These are phyloP conservation scores for peach (Prunus persica) DNA, from an alignment of 306 rosid species.

Conservation along the genomic window DNA sequence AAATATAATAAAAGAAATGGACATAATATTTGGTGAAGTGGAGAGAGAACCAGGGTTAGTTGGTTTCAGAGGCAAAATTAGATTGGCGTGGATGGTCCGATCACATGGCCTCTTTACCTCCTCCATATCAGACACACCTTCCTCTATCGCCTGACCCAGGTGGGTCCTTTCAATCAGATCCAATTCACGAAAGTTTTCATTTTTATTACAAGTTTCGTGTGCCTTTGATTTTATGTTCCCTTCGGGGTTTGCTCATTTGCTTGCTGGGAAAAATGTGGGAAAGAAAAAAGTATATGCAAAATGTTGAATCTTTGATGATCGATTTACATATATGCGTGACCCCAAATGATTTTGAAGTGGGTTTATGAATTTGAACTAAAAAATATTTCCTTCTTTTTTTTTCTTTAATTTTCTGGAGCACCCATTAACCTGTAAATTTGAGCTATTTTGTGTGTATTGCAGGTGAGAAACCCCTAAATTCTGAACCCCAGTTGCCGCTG, in stretches of 20 bases:
- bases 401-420: not conserved
- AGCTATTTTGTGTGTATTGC: not conserved
- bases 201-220: not conserved
- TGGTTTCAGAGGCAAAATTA: slow-evolving; percentile 1
- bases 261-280: slow-evolving; percentile 4
- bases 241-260: slow-evolving; percentile 8
- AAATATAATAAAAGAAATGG: not conserved
- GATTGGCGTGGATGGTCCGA: slow-evolving; percentile 38
- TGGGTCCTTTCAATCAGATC: slow-evolving; percentile 26
- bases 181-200: not conserved
- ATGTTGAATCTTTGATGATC: slow-evolving; percentile 15
- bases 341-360: not conserved
- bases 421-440: not conserved
- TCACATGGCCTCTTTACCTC: slow-evolving; percentile 56
- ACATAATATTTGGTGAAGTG: not conserved
- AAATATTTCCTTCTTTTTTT: not conserved
- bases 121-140: slow-evolving; percentile 39
- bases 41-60: not conserved
- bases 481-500: slow-evolving; percentile 34
- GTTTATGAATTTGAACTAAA: not conserved
- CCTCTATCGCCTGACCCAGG: slow-evolving; percentile 56
- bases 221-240: not conserved
- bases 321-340: not conserved
- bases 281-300: not conserved
- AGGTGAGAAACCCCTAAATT: slow-evolving; percentile 49